Conservation (phyloP, 139 green algal species). For the Pycnococcus provasolii region DNA sequence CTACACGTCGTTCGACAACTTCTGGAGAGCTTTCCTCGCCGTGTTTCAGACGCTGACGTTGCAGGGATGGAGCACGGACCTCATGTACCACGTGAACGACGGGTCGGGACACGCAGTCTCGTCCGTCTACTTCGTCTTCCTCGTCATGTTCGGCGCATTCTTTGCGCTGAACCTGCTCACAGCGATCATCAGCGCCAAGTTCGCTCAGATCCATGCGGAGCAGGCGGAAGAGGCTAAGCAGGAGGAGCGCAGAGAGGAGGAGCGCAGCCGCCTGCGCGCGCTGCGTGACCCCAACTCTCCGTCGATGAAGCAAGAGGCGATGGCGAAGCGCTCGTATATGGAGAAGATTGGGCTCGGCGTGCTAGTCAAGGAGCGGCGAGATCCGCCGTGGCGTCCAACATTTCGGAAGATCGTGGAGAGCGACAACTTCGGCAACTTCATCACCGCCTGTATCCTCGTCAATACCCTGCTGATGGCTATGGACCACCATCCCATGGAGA, state of each 20-base stretch:
- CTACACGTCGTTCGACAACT: constrained; percentile 15
- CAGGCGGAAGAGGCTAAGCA: not conserved
- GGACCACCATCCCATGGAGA: constrained; percentile 38
- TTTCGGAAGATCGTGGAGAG: too few species aligned
- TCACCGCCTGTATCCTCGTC: constrained; percentile 36
- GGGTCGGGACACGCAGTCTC: constrained; percentile 20
- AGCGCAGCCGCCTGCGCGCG: too few species aligned
- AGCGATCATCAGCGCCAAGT: constrained; percentile 41
- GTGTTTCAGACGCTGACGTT: constrained; percentile 20
- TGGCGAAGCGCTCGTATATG: too few species aligned
- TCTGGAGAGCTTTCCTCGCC: constrained; percentile 9
- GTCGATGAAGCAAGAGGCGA: too few species aligned
- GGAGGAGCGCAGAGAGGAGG: not conserved
- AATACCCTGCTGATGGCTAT: constrained; percentile 45
- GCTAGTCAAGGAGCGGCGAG: too few species aligned
- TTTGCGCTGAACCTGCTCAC: constrained; percentile 55
- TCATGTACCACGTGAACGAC: constrained; percentile 37
- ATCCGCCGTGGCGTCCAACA: too few species aligned
- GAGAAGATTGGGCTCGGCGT: too few species aligned
- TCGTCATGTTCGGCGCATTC: constrained; percentile 52
- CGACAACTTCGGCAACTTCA: constrained; percentile 33
- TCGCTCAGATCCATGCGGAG: constrained; percentile 29
- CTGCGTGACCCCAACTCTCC: too few species aligned
- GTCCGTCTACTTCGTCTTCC: constrained; percentile 49
- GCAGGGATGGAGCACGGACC: constrained; percentile 6